Percentiles rank a stretch among this genome's conserved stretches.
These are phyloP conservation scores for Ophiostoma himal-ulmi DNA, from an alignment of 2,329 filamentous ascomycete genomes.

Conservation along the genomic window DNA sequence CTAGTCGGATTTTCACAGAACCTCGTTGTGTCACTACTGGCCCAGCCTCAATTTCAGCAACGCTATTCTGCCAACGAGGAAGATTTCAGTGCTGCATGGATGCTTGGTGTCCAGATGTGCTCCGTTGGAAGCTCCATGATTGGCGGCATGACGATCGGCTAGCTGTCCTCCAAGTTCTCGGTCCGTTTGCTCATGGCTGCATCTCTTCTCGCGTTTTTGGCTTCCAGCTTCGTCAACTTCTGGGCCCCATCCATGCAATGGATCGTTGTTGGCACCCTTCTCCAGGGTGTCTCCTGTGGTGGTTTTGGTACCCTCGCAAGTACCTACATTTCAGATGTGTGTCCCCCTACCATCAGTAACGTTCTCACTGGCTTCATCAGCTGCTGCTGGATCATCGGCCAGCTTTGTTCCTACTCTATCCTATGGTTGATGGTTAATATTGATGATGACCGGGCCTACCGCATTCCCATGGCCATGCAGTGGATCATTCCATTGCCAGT, in stretches of 20 bases:
- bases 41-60: conserved; percentile 28
- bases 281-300: conserved; percentile 27
- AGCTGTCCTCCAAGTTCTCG: conserved; percentile 24
- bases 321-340: conserved; percentile 28
- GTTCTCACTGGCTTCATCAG: conserved; percentile 27
- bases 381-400: conserved; percentile 27
- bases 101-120: conserved; percentile 27
- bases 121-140: conserved; percentile 25
- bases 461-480: conserved; percentile 26
- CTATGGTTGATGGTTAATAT: conserved; percentile 24
- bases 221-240: conserved; percentile 25
- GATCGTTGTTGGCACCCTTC: conserved; percentile 26
- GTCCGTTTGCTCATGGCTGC: conserved; percentile 21
- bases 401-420: conserved; percentile 24
- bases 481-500: conserved; percentile 26
- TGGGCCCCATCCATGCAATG: conserved; percentile 25
- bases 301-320: conserved; percentile 27
- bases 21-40: conserved; percentile 27
- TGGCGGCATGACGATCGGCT: conserved; percentile 25
- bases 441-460: conserved; percentile 25
- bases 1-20: conserved; percentile 28
- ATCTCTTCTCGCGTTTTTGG: conserved; percentile 21
- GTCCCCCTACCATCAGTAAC: conserved; percentile 23
- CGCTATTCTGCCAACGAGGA: conserved; percentile 28
- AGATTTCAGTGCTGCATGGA: conserved; percentile 25